Conservation (phyloP, 1,139 yeast genomes). For the Schwanniomyces etchellsii region DNA sequence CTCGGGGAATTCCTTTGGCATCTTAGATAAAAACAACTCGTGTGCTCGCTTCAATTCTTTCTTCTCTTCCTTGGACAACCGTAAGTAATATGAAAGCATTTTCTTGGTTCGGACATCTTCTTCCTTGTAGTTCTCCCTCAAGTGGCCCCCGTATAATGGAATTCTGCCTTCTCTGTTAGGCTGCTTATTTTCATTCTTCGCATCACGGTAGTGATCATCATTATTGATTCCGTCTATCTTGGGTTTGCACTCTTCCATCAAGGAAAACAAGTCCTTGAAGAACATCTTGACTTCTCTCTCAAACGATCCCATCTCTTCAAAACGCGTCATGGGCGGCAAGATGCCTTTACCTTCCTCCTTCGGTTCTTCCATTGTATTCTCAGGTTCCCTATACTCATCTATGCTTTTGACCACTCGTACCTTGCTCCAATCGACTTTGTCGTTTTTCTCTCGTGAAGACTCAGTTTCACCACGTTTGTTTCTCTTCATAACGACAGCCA, state of each 20-base stretch:
- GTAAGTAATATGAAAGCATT: conserved; percentile 16
- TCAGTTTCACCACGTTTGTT: conserved; percentile 1
- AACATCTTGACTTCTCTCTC: conserved; percentile 11
- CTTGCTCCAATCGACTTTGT: no score
- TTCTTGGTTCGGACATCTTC: conserved; percentile 26
- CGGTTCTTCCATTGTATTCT: no score
- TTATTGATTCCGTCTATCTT: conserved; percentile 17
- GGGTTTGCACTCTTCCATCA: conserved; percentile 19
- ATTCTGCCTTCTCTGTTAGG: conserved; percentile 21
- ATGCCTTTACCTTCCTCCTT: conserved; percentile 4
- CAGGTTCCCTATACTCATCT: no score
- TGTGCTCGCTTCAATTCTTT: conserved; percentile 17
- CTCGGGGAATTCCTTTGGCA: conserved; percentile 19
- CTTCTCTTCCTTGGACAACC: conserved; percentile 17
- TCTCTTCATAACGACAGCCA: neutral
- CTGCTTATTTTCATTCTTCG: conserved; percentile 14
- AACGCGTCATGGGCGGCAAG: no score
- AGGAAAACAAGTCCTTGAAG: conserved; percentile 13
- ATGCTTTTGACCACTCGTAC: no score
- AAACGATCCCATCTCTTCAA: conserved; percentile 8
- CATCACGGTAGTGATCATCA: conserved; percentile 21
- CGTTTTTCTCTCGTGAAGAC: neutral
- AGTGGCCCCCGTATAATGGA: conserved; percentile 31
- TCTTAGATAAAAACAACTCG: conserved; percentile 11
- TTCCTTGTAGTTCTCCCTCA: conserved; percentile 24